Conservation (phyloP, 441 rosid species). For the Aquilaria agallochum region DNA sequence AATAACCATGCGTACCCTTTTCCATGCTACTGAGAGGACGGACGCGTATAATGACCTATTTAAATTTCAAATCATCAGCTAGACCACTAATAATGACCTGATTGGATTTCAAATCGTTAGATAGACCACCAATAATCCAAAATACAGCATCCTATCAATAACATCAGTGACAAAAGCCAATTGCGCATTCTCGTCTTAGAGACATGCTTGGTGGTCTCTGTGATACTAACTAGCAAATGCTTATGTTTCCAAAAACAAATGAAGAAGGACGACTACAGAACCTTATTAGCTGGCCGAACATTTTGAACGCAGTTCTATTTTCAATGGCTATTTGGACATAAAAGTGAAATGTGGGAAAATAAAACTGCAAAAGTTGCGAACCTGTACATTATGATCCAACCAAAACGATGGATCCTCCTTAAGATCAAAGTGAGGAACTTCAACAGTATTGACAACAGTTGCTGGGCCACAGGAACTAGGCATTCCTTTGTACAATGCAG, state of each 20-base stretch:
- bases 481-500: conserved; percentile 76
- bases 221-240: background rate
- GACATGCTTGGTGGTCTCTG: background rate
- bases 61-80: conserved; percentile 15
- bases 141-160: too few relatives aligned
- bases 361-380: conserved; percentile 14
- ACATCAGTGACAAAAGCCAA: too few relatives aligned
- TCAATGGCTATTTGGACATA: background rate
- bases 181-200: too few relatives aligned
- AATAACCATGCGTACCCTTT: conserved; percentile 65
- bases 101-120: conserved; percentile 15
- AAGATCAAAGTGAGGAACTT: conserved; percentile 96
- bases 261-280: background rate
- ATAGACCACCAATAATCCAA: background rate
- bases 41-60: conserved; percentile 84
- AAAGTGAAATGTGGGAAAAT: background rate
- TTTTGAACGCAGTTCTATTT: too few relatives aligned
- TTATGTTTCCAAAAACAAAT: background rate
- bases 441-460: conserved; percentile 62
- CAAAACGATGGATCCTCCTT: conserved; percentile 96
- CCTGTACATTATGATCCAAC: conserved; percentile 99
- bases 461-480: conserved; percentile 50
- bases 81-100: conserved; percentile 30
- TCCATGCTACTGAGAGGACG: conserved; percentile 94
- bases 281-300: too few relatives aligned